Evolutionary conservation across 306 rosid genomes (phyloP).

Genomic region (Parietaria judaica): DNA sequence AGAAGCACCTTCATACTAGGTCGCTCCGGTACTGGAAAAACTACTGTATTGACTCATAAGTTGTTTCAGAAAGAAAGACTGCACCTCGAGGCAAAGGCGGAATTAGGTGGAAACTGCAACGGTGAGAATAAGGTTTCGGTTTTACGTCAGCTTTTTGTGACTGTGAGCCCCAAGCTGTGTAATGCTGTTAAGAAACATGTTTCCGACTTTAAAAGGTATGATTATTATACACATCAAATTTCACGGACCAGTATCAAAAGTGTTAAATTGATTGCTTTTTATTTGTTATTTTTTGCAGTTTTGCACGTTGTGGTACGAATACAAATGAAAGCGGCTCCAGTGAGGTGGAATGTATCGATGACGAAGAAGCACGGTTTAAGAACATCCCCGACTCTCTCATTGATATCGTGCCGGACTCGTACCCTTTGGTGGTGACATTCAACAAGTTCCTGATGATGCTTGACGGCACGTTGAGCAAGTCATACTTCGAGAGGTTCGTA

Average conservation of each 20-base stretch:
- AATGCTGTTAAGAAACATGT: conserved; percentile 59
- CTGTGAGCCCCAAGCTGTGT: conserved; percentile 76
- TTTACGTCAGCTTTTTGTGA: conserved; percentile 61
- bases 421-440: conserved; percentile 79
- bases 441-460: conserved; percentile 78
- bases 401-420: conserved; percentile 36
- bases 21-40: conserved; percentile 88
- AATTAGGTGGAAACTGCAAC: conserved; percentile 7
- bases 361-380: conserved; percentile 34
- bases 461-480: conserved; percentile 57
- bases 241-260: neutral
- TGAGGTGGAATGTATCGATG: conserved; percentile 38
- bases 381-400: conserved; percentile 47
- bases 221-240: too few relatives aligned
- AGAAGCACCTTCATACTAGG: conserved; percentile 63
- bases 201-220: conserved; percentile 56
- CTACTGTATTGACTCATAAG: conserved; percentile 76
- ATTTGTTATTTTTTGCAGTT: conserved; percentile 28
- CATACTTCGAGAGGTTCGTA: conserved; percentile 57
- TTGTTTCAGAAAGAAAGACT: conserved; percentile 46
- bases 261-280: neutral
- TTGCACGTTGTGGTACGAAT: conserved; percentile 25
- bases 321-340: conserved; percentile 12
- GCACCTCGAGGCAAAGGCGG: conserved; percentile 32
- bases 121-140: conserved; percentile 17